Evolutionary conservation across 257 asterid species (phyloP).

Genomic region (Solanum arcanum): DNA sequence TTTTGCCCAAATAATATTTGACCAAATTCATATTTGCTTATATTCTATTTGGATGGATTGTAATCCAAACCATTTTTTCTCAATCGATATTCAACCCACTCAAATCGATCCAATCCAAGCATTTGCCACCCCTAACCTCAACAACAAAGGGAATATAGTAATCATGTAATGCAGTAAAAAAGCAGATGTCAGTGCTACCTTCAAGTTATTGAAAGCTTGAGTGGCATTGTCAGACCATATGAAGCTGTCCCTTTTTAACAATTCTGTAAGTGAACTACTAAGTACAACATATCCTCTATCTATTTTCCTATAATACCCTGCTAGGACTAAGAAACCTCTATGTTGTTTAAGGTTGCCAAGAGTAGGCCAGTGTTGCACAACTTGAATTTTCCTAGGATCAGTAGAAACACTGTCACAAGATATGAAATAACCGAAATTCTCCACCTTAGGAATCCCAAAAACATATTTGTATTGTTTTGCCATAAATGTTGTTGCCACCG

Average conservation of each 20-base stretch:
- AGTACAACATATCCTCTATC: not conserved
- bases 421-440: not conserved
- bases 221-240: not conserved
- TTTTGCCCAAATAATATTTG: too few relatives aligned
- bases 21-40: too few relatives aligned
- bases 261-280: not conserved
- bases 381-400: not conserved
- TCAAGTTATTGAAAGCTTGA: not conserved
- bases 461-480: not conserved
- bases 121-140: too few relatives aligned
- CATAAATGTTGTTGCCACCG: not conserved
- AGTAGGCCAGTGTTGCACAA: not conserved
- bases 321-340: not conserved
- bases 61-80: too few relatives aligned
- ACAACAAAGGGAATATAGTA: not conserved
- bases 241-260: not conserved
- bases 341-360: not conserved
- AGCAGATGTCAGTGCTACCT: not conserved
- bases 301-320: too few relatives aligned
- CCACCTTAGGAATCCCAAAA: not conserved
- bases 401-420: not conserved
- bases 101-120: too few relatives aligned
- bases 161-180: not conserved
- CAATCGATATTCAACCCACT: too few relatives aligned
- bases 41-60: too few relatives aligned